Percentiles rank a stretch among this genome's conserved stretches.
These are phyloP conservation scores for Penstemon barbatus DNA, from an alignment of 257 asterid species.

Conservation along the genomic window DNA sequence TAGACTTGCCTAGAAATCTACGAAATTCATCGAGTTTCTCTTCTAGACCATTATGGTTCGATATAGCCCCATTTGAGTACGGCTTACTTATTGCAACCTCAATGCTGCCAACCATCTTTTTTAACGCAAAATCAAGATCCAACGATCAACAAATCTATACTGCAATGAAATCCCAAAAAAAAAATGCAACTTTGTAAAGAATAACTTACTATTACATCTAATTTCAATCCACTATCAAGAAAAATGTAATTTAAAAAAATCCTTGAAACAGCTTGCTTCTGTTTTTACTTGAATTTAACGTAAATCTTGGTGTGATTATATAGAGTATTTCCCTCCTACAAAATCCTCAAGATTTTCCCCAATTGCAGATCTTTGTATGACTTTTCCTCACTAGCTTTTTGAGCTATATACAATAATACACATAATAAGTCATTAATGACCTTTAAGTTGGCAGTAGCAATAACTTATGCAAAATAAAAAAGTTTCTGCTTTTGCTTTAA, in stretches of 20 bases:
- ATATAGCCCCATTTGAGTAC: slow-evolving; percentile 47
- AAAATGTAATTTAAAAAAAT: neutral
- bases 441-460: neutral
- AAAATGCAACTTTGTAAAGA: neutral
- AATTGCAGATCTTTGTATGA: slow-evolving; percentile 13
- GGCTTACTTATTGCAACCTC: slow-evolving; percentile 37
- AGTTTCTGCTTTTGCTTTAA: slow-evolving; percentile 28
- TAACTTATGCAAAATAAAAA: no score
- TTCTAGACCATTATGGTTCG: slow-evolving; percentile 45
- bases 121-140: slow-evolving; percentile 27
- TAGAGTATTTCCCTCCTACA: slow-evolving; percentile 9
- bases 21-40: slow-evolving; percentile 80
- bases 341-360: slow-evolving; percentile 21
- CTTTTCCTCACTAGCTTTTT: slow-evolving; percentile 4
- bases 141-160: slow-evolving; percentile 24
- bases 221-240: neutral
- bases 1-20: slow-evolving; percentile 49
- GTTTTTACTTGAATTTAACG: neutral
- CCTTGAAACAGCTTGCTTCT: neutral
- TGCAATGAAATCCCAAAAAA: slow-evolving; percentile 5
- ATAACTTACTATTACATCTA: neutral
- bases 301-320: neutral
- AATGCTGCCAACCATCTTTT: slow-evolving; percentile 77
- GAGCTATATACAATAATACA: slow-evolving; percentile 25
- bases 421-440: slow-evolving; percentile 26